These are phyloP conservation scores for Sphenostylis stenocarpa DNA, from an alignment of 306 rosid genomes.

Conservation along the genomic window DNA sequence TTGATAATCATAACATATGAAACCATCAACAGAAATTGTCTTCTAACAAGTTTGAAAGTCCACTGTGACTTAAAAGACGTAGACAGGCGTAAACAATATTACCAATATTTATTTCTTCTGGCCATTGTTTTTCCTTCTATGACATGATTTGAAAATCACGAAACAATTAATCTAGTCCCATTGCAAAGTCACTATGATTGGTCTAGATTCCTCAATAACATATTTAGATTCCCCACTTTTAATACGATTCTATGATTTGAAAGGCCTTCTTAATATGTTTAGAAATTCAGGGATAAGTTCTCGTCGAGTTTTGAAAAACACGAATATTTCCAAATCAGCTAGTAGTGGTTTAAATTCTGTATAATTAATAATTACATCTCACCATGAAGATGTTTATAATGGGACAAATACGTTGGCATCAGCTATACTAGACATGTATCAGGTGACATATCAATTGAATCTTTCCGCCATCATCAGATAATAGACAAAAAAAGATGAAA, in stretches of 20 bases:
- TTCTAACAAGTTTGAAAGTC: background rate
- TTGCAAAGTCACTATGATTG: background rate
- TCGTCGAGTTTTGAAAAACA: background rate
- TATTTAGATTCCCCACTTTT: background rate
- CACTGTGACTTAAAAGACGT: background rate
- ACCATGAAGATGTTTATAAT: conserved; percentile 1
- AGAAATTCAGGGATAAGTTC: background rate
- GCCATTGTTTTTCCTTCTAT: background rate
- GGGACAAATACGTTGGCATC: background rate
- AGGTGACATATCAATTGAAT: background rate
- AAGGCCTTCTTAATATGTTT: background rate
- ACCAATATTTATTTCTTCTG: background rate
- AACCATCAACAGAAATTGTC: background rate
- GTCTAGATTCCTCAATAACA: background rate
- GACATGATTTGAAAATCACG: background rate
- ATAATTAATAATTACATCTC: conserved; percentile 9
- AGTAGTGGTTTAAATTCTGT: background rate
- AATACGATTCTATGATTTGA: background rate
- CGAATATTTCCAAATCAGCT: background rate
- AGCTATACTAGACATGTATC: conserved; percentile 8
- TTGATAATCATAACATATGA: background rate
- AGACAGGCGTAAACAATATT: background rate
- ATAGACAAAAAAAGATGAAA: conserved; percentile 27
- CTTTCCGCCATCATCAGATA: conserved; percentile 28
- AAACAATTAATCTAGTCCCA: background rate